Conservation (phyloP, 129 eudicot genomes). For the Chrysanthemum seticuspe region DNA sequence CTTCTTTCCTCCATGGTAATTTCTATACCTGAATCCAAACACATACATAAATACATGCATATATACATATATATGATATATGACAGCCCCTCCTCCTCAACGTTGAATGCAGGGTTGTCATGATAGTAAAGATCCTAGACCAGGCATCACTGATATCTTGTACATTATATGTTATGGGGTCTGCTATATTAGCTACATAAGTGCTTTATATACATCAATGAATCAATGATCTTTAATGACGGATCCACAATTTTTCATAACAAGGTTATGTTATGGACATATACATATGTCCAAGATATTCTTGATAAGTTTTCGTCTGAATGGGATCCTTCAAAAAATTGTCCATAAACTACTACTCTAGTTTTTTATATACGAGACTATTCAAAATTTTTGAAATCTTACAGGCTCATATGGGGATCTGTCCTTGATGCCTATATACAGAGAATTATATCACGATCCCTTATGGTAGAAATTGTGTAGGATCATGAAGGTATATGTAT, state of each 20-base stretch:
- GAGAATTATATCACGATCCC: too few relatives aligned
- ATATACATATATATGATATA: not conserved
- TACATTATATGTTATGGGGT: not conserved
- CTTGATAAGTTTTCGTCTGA: not conserved
- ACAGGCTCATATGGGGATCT: not conserved
- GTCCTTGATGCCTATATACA: too few relatives aligned
- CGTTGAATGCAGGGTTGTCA: not conserved
- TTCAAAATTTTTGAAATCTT: not conserved
- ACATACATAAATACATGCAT: not conserved
- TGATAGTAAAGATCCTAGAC: not conserved
- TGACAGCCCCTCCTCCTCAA: not conserved
- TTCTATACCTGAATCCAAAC: not conserved
- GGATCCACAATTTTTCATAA: not conserved
- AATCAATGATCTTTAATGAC: not conserved
- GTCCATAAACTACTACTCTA: slow-evolving; percentile 5
- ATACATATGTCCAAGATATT: not conserved
- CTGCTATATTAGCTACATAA: not conserved
- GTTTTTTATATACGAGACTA: not conserved
- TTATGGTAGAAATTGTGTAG: not conserved
- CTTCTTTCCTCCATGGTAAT: slow-evolving; percentile 74
- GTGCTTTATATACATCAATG: not conserved
- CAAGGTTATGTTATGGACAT: not conserved
- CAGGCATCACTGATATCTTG: not conserved
- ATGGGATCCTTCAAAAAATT: slow-evolving; percentile 28
- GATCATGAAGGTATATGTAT: not conserved